phyloP scores from a whole-genome alignment of 805 yeast genomes.

The Nakazawaea sp. region DNA sequence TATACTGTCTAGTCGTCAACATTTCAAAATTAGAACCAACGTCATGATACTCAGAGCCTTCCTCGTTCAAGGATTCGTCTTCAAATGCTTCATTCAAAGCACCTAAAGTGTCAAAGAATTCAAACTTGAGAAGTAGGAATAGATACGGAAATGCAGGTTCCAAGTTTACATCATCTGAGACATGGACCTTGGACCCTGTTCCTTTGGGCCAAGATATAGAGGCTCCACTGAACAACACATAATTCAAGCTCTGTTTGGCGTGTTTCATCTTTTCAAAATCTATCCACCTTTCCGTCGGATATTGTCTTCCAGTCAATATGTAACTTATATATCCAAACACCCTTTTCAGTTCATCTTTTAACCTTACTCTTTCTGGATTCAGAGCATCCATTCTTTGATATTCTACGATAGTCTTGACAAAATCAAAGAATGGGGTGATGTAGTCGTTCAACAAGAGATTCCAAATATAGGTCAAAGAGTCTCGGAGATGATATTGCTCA shows the following conservation, averaged over 20 bases:
- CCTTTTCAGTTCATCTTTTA: constrained; percentile 11
- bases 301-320: constrained; percentile 69
- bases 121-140: constrained; percentile 43
- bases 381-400: constrained; percentile 9
- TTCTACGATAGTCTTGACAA: constrained; percentile 25
- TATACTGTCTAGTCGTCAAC: constrained; percentile 63
- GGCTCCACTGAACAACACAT: constrained; percentile 53
- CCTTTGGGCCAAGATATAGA: constrained; percentile 38
- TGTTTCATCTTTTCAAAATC: constrained; percentile 22
- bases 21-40: constrained; percentile 18
- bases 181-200: constrained; percentile 24
- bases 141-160: constrained; percentile 69
- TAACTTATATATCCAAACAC: constrained; percentile 61
- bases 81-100: constrained; percentile 81
- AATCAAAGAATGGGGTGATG: constrained; percentile 61
- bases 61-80: constrained; percentile 66
- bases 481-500: constrained; percentile 45
- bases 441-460: constrained; percentile 64
- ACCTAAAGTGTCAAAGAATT: constrained; percentile 54
- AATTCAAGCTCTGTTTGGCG: constrained; percentile 48
- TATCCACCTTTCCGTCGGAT: constrained; percentile 59
- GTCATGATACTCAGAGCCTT: constrained; percentile 26
- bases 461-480: constrained; percentile 67
- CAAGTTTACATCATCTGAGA: constrained; percentile 20
- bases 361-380: constrained; percentile 11